Base-by-base conservation (phyloP, 176 grass and related monocot genomes). In the Saccharum spontaneum region DNA sequence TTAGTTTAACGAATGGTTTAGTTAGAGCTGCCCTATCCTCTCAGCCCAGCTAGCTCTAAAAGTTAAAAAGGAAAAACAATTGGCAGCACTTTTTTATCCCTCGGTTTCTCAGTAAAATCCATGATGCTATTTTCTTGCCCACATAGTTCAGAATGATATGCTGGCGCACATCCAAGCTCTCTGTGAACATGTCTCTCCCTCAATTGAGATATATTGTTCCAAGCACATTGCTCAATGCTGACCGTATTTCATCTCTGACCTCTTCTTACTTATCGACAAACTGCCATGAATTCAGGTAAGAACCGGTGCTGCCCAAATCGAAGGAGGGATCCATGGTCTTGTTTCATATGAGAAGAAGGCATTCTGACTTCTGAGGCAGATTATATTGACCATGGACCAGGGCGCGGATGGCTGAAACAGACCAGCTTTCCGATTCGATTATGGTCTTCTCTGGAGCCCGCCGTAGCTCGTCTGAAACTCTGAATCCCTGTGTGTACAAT, bases 311-410 rank as follows among this genome's bases (percentile, higher is more conserved):
- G 91, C 94, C 3, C 94, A 97, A 76, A 87, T 90, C 0, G 94
- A 92, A 69, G 94, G 94, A 88, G 91, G 89, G n/a, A 71, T 94
- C 22, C 90, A 94, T 55, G 94, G 94, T 16, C 91, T 97, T 14
- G 83, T 97, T 69, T 97, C 91, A 4, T 94, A 90, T 14, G 87
- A 94, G 87, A 94, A 94, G 85, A 94, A 92, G 61, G 71, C 81
- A 26, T 94, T 94, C 73, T 92, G 70, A 85, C 22, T 94, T 94
- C 73, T 92, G 75, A 85, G 16, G 17, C 8, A 7, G 7, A 61
- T n/a, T 0, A 28, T 12, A 61, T 28, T 1, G 14, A 22, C 24
- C 50, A 74, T 22, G 13, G 34, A 38, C 40, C 11, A n/a, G 24
- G 40, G 9, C 8, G 1, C 8, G 1, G 20, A 1, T 5, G 31